Percentiles rank a stretch among this genome's conserved stretches.
These are phyloP conservation scores for Pulveroboletus sp. DNA, from an alignment of 768 basidiomycete genomes.

Conservation along the genomic window DNA sequence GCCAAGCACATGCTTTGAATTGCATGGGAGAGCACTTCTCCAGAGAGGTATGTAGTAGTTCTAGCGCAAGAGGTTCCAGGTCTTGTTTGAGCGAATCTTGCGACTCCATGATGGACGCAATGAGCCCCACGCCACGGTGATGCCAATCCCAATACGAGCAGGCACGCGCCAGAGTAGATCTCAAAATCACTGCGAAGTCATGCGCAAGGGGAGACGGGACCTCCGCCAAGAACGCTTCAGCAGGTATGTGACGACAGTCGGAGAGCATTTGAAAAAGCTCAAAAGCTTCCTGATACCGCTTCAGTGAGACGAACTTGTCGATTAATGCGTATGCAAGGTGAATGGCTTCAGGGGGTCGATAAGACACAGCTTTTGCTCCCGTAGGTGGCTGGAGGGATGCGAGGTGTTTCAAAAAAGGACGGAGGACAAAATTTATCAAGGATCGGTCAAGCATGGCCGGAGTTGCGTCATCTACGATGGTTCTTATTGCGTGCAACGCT, in stretches of 20 bases:
- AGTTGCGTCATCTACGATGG: conserved; percentile 15
- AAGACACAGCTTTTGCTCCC: conserved; percentile 30
- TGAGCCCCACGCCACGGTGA: conserved; percentile 36
- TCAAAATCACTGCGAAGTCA: conserved; percentile 45
- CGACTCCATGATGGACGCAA: conserved; percentile 29
- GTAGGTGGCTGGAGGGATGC: conserved; percentile 21
- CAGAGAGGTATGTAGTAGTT: conserved; percentile 41
- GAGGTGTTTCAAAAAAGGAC: conserved; percentile 30
- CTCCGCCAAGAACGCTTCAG: conserved; percentile 41
- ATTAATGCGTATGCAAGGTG: conserved; percentile 40
- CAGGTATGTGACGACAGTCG: conserved; percentile 40
- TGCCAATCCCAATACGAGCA: conserved; percentile 55
- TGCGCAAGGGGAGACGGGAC: conserved; percentile 26
- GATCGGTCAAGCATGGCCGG: conserved; percentile 16
- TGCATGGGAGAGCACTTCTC: conserved; percentile 33
- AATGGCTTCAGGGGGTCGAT: conserved; percentile 36
- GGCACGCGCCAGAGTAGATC: conserved; percentile 45
- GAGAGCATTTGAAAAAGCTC: conserved; percentile 48
- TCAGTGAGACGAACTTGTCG: conserved; percentile 37
- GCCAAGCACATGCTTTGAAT: conserved; percentile 36
- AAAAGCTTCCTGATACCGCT: conserved; percentile 36
- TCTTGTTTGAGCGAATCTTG: conserved; percentile 19
- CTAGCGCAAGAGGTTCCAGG: conserved; percentile 36
- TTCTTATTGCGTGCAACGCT: conserved; percentile 18
- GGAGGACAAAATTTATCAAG: conserved; percentile 26